phyloP scores from a whole-genome alignment of 805 yeast genomes.

The Myxozyma mucilagina region DNA sequence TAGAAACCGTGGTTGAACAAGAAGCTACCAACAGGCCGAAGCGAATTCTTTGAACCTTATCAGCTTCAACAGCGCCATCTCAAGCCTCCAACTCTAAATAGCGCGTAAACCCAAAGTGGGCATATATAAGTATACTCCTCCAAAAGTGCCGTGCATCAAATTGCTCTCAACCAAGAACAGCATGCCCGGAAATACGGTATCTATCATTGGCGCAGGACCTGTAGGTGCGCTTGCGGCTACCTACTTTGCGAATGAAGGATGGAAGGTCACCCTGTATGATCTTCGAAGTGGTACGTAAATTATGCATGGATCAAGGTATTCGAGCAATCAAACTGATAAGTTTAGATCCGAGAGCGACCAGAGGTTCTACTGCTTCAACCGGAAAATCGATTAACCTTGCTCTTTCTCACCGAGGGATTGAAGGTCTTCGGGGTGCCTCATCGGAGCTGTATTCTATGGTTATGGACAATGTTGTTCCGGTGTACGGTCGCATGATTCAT shows the following conservation, averaged over 20 bases:
- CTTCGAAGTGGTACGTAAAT: slow-evolving; percentile 65
- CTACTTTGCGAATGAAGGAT: slow-evolving; percentile 74
- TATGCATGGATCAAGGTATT: not conserved
- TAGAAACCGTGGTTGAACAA: too few relatives aligned
- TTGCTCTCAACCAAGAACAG: not conserved
- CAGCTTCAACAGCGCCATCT: too few relatives aligned
- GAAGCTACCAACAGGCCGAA: too few relatives aligned
- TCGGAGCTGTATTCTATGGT: slow-evolving; percentile 56
- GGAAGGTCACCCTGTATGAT: slow-evolving; percentile 70
- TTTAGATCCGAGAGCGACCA: slow-evolving; percentile 18
- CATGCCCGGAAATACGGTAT: slow-evolving; percentile 9
- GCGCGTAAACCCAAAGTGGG: too few relatives aligned
- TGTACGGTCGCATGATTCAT: slow-evolving; percentile 90
- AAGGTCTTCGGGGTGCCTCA: slow-evolving; percentile 66
- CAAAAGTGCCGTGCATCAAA: too few relatives aligned
- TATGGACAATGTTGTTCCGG: slow-evolving; percentile 67
- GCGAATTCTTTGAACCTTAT: too few relatives aligned
- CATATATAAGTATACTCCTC: too few relatives aligned
- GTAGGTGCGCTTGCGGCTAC: slow-evolving; percentile 85
- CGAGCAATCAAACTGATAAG: not conserved
- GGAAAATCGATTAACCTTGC: slow-evolving; percentile 75
- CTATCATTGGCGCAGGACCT: slow-evolving; percentile 81
- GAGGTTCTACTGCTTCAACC: slow-evolving; percentile 14
- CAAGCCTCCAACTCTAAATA: too few relatives aligned
- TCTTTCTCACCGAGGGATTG: slow-evolving; percentile 79